phyloP scores from a whole-genome alignment of 257 asterid species.

The Nicotiana attenuata region DNA sequence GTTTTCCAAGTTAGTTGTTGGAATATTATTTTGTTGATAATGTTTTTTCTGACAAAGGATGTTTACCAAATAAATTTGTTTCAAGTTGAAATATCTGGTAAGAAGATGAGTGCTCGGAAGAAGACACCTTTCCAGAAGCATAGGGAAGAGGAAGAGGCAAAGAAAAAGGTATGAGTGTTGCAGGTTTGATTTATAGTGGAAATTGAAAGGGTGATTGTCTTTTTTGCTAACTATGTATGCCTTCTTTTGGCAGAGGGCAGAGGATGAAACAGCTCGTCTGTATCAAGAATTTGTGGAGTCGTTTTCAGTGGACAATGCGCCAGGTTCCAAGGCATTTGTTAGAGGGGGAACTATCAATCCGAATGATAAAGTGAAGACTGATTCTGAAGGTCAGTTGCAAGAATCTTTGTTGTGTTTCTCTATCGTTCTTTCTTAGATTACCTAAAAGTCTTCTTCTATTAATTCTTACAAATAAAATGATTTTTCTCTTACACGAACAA shows the following conservation, averaged over 20 bases:
- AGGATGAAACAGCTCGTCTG: constrained; percentile 79
- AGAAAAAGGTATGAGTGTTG: constrained; percentile 50
- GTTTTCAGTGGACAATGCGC: constrained; percentile 64
- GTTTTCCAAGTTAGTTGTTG: background rate
- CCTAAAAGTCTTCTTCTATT: background rate
- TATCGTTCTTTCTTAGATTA: background rate
- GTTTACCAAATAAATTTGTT: constrained; percentile 5
- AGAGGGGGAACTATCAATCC: constrained; percentile 89
- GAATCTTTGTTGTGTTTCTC: background rate
- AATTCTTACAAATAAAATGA: constrained; percentile 39
- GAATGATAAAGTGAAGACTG: constrained; percentile 57
- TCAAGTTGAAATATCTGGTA: constrained; percentile 19
- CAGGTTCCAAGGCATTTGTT: constrained; percentile 82
- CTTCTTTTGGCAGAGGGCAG: constrained; percentile 56
- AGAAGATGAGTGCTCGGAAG: constrained; percentile 76
- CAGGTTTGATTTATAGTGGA: background rate
- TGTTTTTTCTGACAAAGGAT: background rate
- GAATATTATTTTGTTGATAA: background rate
- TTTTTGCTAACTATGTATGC: constrained; percentile 1
- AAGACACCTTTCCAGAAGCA: constrained; percentile 96
- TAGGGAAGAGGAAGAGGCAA: constrained; percentile 91
- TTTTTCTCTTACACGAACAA: constrained; percentile 58
- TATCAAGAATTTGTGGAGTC: constrained; percentile 85
- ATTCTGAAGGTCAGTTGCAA: constrained; percentile 60
- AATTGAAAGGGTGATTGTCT: background rate